Base-by-base conservation (phyloP, 257 asterid species). In the Eucommia ulmoides region DNA sequence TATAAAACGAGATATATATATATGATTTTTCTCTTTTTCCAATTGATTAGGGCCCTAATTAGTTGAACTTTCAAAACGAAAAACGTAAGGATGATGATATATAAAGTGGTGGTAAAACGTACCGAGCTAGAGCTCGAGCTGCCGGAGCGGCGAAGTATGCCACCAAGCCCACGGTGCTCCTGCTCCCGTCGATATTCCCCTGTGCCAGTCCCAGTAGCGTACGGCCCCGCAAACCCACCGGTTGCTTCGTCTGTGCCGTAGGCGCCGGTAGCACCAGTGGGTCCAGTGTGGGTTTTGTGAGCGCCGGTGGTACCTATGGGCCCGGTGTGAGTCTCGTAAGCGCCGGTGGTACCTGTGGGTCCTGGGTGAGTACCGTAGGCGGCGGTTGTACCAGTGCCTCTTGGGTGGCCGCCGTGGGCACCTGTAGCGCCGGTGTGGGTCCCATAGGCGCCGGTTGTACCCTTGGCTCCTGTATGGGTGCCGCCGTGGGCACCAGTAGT, bases 81-180 rank as follows among this genome's bases (percentile, higher is more conserved):
- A 4, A 26, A 26, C 38, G 38, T 4, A 26, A 26, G 12, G 12
- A 26, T 26, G 6, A 26, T 26, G 12, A 26, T 12, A 26, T 26
- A 26, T 4, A 26, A 4, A 26, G 12, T 4, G 6, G 38, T 6
- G 12, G 38, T 4, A 12, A 15, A 9, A 7, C 21, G 5, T 56
- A 64, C 59, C 24, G 76, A 68, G 59, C 80, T 74, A 22, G 79
- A 72, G 51, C 80, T 56, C 19, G 62, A 48, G 57, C 77, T 69
- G 41, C 76, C 76, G 12, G 81, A 74, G 58, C 81, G 77, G 59
- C 62, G 81, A n/a, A 74, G 72, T 44, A 55, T 44, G 20, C 74
- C 69, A 3, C 72, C 72, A 0, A 44, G 41, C 8, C 71, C 68
- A 20, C 60, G 71, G 19, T 65, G 71, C 49, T 46, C 59, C 41